Evolutionary conservation across 352 stramenopile genomes (phyloP).

Genomic region (Pythium volutum): DNA sequence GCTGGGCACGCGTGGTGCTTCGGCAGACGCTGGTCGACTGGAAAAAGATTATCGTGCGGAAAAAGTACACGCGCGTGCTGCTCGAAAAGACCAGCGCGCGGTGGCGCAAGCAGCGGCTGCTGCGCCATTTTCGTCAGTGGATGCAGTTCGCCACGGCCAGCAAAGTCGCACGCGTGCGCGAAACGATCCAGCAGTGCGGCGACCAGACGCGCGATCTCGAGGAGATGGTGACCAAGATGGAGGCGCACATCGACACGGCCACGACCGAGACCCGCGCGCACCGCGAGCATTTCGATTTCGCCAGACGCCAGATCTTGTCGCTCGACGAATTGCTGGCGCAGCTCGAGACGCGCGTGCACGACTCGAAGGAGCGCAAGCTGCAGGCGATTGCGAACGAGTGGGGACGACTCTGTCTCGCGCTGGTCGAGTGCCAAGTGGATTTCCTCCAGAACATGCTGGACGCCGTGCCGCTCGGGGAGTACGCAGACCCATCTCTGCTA

Average conservation of each 20-base stretch:
- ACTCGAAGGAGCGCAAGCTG: slow-evolving; percentile 55
- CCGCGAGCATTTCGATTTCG: slow-evolving; percentile 59
- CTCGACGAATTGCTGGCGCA: slow-evolving; percentile 55
- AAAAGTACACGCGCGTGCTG: slow-evolving; percentile 70
- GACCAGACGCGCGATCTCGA: slow-evolving; percentile 51
- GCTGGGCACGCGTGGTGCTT: slow-evolving; percentile 48
- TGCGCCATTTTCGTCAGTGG: slow-evolving; percentile 47
- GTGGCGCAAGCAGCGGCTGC: slow-evolving; percentile 48
- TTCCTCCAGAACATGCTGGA: slow-evolving; percentile 66
- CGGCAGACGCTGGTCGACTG: slow-evolving; percentile 62
- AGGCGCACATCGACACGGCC: slow-evolving; percentile 48
- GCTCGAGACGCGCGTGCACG: slow-evolving; percentile 41
- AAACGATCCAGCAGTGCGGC: slow-evolving; percentile 45
- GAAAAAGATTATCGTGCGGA: slow-evolving; percentile 69
- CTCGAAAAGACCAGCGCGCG: slow-evolving; percentile 53
- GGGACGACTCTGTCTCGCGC: slow-evolving; percentile 48
- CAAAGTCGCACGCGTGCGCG: slow-evolving; percentile 31
- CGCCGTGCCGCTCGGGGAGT: slow-evolving; percentile 36
- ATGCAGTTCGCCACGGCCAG: slow-evolving; percentile 33
- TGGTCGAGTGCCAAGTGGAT: slow-evolving; percentile 52
- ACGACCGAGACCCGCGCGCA: slow-evolving; percentile 43
- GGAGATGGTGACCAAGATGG: slow-evolving; percentile 45
- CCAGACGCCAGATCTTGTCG: slow-evolving; percentile 51
- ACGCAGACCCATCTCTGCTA: slow-evolving; percentile 41
- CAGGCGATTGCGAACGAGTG: slow-evolving; percentile 67